Evolutionary conservation across 164 flowering plant species (phyloP), one percentile per base, ranked within the genome.

Genomic region (Brasenia schreberi): DNA sequence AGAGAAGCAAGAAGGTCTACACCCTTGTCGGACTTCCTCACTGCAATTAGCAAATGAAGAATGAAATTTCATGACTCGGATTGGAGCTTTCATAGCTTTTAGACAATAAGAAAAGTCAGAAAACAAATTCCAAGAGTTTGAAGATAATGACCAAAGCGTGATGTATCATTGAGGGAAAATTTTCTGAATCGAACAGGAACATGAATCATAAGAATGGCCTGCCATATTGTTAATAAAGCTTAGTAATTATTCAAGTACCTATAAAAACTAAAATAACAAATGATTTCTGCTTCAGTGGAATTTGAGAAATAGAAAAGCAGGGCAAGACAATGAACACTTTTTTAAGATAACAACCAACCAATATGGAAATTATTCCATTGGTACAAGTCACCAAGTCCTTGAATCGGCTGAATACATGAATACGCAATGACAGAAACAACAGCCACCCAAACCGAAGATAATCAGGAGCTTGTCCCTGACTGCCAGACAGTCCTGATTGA

Each of bases 381-480:
- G 92, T 84, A 78, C 96, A 87, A 59, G 97, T 85, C 76, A 95
- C 90, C n/a, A 95, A 76, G 76, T 91, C 97, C 78, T 82, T 91
- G 68, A 86, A 89, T 17, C 89, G 86, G 76, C 97, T 83, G 66
- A 95, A 95, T 43, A 81, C 84, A 78, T 91, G 99, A 42, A 74
- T 73, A 42, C 99, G 93, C 18, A 95, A 90, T 5, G 97, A 91
- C 74, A 95, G 75, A 78, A 95, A 92, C 45, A 95, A 81, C 74
- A 95, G 79, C 99, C 99, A 95, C 68, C 99, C 99, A 81, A 95
- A 95, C 39, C 94, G 89, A 73, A 83, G 82, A 69, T 80, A 87
- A 27, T 85, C 86, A 53, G 94, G 77, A 43, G 77, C 66, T 66
- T 59, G 58, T 44, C 72, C 79, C 60, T 79, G 17, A 33, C 77